phyloP scores from a whole-genome alignment of 2,329 filamentous ascomycete genomes.

The Scedosporium boydii region DNA sequence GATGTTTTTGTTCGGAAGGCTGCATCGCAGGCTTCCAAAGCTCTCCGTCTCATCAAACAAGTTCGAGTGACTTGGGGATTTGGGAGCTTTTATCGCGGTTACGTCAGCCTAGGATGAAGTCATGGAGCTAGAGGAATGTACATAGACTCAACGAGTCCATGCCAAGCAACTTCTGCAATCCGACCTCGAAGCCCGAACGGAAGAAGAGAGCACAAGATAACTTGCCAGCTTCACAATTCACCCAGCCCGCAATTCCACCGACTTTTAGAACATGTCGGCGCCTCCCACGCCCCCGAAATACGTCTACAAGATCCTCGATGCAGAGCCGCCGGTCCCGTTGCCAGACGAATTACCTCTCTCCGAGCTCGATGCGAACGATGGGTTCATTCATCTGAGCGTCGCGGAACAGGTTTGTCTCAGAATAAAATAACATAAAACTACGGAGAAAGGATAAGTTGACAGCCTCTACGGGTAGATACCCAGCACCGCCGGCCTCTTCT shows the following conservation, averaged over 20 bases:
- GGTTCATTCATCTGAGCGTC: conserved; percentile 53
- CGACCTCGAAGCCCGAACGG: too few relatives aligned
- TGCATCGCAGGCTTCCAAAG: too few relatives aligned
- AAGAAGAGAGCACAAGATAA: not conserved
- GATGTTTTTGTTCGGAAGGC: not conserved
- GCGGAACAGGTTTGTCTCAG: conserved; percentile 35
- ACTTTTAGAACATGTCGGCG: conserved; percentile 1
- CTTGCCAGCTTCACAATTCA: not conserved
- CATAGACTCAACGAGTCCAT: too few relatives aligned
- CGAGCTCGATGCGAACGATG: conserved; percentile 48
- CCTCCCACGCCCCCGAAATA: conserved; percentile 27
- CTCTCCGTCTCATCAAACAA: too few relatives aligned
- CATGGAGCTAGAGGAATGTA: too few relatives aligned
- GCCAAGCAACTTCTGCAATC: too few relatives aligned
- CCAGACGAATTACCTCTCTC: conserved; percentile 47
- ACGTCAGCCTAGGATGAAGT: not conserved
- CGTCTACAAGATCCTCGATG: conserved; percentile 53
- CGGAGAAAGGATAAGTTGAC: not conserved
- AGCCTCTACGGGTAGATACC: conserved; percentile 25
- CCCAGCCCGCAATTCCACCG: too few relatives aligned
- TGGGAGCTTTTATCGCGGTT: not conserved
- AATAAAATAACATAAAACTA: not conserved
- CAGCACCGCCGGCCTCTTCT: conserved; percentile 34
- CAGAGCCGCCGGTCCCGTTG: conserved; percentile 41
- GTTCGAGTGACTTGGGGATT: too few relatives aligned